Conservation (phyloP, 768 basidiomycete genomes). For the Psilocybe subaeruginosa region DNA sequence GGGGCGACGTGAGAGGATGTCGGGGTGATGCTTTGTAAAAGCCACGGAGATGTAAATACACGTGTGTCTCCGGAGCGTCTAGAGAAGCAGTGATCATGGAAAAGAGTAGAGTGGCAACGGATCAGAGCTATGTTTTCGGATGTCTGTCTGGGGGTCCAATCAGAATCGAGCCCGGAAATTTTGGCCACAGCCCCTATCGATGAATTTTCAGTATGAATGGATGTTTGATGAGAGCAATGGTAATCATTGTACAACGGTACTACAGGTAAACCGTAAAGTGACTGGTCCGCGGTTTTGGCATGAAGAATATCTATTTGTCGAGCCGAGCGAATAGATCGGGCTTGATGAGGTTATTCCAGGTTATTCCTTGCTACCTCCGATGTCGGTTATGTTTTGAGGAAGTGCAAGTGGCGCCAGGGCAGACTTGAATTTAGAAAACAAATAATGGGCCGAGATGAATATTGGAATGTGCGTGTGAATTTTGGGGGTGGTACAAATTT, state of each 20-base stretch:
- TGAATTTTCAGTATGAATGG: background rate
- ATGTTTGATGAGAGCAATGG: too few relatives aligned
- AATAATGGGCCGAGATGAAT: conserved; percentile 22
- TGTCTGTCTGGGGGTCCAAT: background rate
- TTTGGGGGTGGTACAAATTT: conserved; percentile 28
- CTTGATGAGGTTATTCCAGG: background rate
- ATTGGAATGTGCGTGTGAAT: conserved; percentile 28
- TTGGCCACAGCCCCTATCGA: background rate
- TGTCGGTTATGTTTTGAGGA: background rate
- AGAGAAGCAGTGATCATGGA: background rate
- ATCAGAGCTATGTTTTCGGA: background rate
- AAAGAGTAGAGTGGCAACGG: background rate
- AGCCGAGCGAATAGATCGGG: background rate
- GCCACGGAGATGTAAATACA: background rate
- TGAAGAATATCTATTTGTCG: too few relatives aligned
- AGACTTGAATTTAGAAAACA: background rate
- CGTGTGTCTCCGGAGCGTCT: background rate
- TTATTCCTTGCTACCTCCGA: background rate
- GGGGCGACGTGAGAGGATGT: background rate
- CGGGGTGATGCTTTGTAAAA: background rate
- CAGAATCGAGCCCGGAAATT: background rate
- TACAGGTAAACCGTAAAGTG: too few relatives aligned
- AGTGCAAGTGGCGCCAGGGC: conserved; percentile 3
- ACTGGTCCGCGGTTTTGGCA: too few relatives aligned
- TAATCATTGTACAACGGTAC: too few relatives aligned